Base-by-base conservation (phyloP, 306 rosid genomes). In the Quercus berberidifolia region DNA sequence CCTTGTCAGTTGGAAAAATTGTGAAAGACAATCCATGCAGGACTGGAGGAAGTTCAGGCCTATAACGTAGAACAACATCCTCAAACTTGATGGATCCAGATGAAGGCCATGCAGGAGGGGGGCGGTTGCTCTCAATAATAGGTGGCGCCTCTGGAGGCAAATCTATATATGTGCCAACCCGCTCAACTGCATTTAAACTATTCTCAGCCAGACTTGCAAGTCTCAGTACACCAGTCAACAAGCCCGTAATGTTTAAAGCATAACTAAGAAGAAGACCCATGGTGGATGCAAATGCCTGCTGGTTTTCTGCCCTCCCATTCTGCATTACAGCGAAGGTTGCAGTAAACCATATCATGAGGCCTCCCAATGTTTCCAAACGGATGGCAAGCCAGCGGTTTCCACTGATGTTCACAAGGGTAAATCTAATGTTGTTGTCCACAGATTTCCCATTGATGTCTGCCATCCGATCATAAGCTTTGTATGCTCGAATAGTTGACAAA, bases 231-330 rank as follows among this genome's bases (percentile, higher is more conserved):
- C 14, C 92, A 15, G 97, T 94, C 75, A 92, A 84, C 78, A 94
- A 87, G 75, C 78, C 84, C 28, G 99, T 94, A 77, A 94, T 94
- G 80, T 90, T 94, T 83, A 92, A 87, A 73, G 97, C 93, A 83
- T 94, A 92, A 81, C 97, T 94, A 71, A 94, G 94, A 85, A 94
- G 98, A 28, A 94, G 84, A 57, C 98, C 98, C 97, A 92, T 92
- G 63, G 87, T 84, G 33, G 98, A 88, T 76, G 98, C 97, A 84
- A 92, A 85, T 54, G 80, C 25, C 51, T 84, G 80, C 78, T 77
- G 90, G 68, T 91, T 82, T 38, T 91, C 86, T 31, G 95, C 88
- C 75, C 86, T 82, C 71, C 85, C 91, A 78, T 89, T 94, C 78
- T 92, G 93, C 89, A 94, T 73, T 55, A 94, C 97, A 35, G 98